These are phyloP conservation scores for Earliella scabrosa DNA, from an alignment of 1,284 basidiomycete species.

Conservation along the genomic window DNA sequence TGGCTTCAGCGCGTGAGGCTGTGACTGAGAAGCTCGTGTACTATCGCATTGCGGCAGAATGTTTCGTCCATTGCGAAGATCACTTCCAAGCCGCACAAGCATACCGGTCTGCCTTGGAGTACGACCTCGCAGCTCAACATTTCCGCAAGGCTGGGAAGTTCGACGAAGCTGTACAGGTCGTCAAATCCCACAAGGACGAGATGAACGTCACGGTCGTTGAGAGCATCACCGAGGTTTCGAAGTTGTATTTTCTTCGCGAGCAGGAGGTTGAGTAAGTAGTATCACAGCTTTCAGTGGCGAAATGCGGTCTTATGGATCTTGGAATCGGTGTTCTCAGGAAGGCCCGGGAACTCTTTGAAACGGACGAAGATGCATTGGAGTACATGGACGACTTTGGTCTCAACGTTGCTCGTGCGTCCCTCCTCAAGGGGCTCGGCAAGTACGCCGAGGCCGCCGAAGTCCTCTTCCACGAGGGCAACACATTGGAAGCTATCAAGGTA, in stretches of 20 bases:
- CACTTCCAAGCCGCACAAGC: slow-evolving; percentile 48
- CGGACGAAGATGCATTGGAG: slow-evolving; percentile 55
- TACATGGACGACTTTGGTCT: slow-evolving; percentile 63
- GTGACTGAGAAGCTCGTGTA: slow-evolving; percentile 40
- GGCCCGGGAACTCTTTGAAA: slow-evolving; percentile 51
- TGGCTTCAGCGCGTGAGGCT: slow-evolving; percentile 41
- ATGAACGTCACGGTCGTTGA: slow-evolving; percentile 52
- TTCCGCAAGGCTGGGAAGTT: slow-evolving; percentile 57
- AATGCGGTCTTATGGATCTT: too few species aligned
- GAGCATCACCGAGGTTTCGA: slow-evolving; percentile 53
- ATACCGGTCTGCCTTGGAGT: slow-evolving; percentile 50
- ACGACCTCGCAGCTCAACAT: slow-evolving; percentile 46
- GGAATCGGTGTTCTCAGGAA: slow-evolving; percentile 39
- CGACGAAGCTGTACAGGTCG: slow-evolving; percentile 54
- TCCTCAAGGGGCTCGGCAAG: slow-evolving; percentile 52
- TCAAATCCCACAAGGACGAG: slow-evolving; percentile 37
- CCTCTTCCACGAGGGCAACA: slow-evolving; percentile 54
- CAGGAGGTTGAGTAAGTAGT: slow-evolving; percentile 51
- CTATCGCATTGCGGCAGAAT: slow-evolving; percentile 55
- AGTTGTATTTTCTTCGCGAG: slow-evolving; percentile 55
- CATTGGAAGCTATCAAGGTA: slow-evolving; percentile 50
- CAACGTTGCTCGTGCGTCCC: slow-evolving; percentile 50
- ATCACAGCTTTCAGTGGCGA: slow-evolving; percentile 2
- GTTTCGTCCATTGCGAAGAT: slow-evolving; percentile 48
- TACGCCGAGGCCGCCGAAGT: slow-evolving; percentile 59